Evolutionary conservation across 305 asterid species (phyloP).

Genomic region (Fraxinus baroniana): DNA sequence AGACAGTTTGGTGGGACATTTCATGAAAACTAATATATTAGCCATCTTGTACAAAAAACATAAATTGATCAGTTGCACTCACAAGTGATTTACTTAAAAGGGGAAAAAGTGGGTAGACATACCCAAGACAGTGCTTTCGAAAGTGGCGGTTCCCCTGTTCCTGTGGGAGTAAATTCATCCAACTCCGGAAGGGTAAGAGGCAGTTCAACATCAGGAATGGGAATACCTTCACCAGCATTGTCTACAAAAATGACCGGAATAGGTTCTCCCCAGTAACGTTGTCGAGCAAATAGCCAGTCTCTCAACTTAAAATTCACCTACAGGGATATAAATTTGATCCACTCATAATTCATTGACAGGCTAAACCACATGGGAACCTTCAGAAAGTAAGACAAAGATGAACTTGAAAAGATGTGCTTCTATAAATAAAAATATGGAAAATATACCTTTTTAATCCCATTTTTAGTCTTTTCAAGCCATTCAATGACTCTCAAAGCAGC

Average conservation of each 20-base stretch:
- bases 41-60: neutral
- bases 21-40: neutral
- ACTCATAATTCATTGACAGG: constrained; percentile 1
- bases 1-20: neutral
- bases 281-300: constrained; percentile 99
- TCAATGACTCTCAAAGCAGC: constrained; percentile 73
- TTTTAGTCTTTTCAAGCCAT: constrained; percentile 79
- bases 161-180: constrained; percentile 96
- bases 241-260: constrained; percentile 78
- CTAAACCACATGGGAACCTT: constrained; percentile 19
- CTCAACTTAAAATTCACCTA: constrained; percentile 90
- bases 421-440: constrained; percentile 8
- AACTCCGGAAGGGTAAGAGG: constrained; percentile 94
- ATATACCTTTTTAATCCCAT: constrained; percentile 78
- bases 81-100: neutral
- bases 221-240: constrained; percentile 63
- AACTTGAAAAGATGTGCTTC: neutral
- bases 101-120: constrained; percentile 31
- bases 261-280: constrained; percentile 99
- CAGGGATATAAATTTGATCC: constrained; percentile 27
- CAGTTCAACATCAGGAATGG: constrained; percentile 79
- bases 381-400: constrained; percentile 18
- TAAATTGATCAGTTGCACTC: neutral
- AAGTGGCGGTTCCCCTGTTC: constrained; percentile 97
- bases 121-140: constrained; percentile 90